phyloP scores from a whole-genome alignment of 2,329 filamentous ascomycete genomes.

The Grosmannia huntii region DNA sequence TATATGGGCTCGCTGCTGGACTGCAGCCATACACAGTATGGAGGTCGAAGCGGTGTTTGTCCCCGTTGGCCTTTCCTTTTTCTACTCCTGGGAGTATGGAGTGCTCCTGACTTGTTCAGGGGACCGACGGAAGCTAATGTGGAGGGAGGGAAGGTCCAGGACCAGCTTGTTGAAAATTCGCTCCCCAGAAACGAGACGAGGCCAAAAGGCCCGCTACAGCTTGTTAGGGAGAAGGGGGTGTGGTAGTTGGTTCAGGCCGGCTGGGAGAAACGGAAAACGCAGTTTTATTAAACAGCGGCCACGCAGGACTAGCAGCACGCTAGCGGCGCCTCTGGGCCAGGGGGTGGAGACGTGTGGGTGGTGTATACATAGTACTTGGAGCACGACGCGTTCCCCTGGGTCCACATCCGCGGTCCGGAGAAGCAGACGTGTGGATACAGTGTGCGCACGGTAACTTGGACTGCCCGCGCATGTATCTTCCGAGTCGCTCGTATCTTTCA shows the following conservation, averaged over 20 bases:
- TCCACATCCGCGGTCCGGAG: not conserved
- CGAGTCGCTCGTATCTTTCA: too few species aligned
- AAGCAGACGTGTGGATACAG: not conserved
- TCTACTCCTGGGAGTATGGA: not conserved
- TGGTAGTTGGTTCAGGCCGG: not conserved
- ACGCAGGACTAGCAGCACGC: slow-evolving; percentile 9
- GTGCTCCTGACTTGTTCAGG: not conserved
- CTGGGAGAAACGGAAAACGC: slow-evolving; percentile 1
- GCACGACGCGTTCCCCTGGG: not conserved
- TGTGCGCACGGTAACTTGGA: not conserved
- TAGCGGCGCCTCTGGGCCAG: slow-evolving; percentile 5
- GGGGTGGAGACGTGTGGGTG: slow-evolving; percentile 3
- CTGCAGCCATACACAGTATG: too few species aligned
- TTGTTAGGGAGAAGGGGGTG: not conserved
- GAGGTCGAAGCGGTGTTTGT: too few species aligned
- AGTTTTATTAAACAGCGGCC: slow-evolving; percentile 10
- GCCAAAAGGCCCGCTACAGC: not conserved
- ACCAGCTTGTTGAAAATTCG: not conserved
- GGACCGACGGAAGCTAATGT: not conserved
- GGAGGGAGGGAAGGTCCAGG: not conserved
- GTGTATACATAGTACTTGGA: not conserved
- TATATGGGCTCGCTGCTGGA: not conserved
- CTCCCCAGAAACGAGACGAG: not conserved
- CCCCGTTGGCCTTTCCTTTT: not conserved
- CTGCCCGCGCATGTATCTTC: too few species aligned